A percentile compares a stretch with the other conserved stretches of the same genome.
Evolutionary conservation across 441 rosid species (phyloP).

Genomic region (Gossypium schwendimanii): DNA sequence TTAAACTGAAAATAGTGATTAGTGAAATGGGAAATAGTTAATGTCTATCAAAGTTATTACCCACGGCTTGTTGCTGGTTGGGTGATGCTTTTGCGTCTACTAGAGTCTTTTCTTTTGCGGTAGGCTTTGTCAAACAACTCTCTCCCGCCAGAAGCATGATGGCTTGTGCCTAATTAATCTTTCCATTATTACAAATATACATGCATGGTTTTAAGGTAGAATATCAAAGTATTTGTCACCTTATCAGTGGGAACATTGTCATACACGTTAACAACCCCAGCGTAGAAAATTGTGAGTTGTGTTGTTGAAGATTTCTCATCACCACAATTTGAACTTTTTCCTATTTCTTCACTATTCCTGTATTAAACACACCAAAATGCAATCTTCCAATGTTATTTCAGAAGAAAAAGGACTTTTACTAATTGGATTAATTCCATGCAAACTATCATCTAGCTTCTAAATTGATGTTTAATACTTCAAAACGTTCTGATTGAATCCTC

Average conservation of each 20-base stretch:
- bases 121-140: background rate
- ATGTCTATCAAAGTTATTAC: background rate
- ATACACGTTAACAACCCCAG: slow-evolving; percentile 30
- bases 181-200: too few relatives aligned
- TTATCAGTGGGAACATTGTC: slow-evolving; percentile 33
- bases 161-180: background rate
- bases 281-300: slow-evolving; percentile 41
- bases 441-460: too few relatives aligned
- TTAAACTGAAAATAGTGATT: background rate
- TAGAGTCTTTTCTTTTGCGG: background rate
- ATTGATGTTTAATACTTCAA: too few relatives aligned
- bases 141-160: background rate
- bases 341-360: slow-evolving; percentile 10
- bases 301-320: slow-evolving; percentile 12
- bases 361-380: background rate
- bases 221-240: slow-evolving; percentile 17
- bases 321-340: background rate
- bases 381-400: too few relatives aligned
- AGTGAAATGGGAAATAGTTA: background rate
- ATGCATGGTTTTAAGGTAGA: background rate
- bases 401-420: too few relatives aligned
- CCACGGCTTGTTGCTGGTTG: slow-evolving; percentile 16
- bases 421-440: too few relatives aligned
- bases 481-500: too few relatives aligned
- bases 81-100: background rate